Conservation (phyloP, 176 grass and related monocot species). For the Triticum turgidum region DNA sequence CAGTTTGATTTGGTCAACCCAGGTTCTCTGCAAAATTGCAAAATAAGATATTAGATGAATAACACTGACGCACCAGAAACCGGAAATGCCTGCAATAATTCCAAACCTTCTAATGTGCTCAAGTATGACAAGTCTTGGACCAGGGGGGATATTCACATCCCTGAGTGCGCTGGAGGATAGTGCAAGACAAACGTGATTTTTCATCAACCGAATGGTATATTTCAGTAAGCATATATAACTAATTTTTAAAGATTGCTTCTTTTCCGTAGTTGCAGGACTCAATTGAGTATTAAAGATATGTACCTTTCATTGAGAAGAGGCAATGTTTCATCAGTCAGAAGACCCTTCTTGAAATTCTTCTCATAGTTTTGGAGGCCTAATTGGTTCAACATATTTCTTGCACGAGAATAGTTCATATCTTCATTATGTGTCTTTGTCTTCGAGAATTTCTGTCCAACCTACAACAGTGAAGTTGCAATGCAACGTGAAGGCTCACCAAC, state of each 20-base stretch:
- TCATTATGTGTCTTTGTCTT: slow-evolving; percentile 64
- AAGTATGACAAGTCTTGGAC: slow-evolving; percentile 93
- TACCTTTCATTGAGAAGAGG: slow-evolving; percentile 89
- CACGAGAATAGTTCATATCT: slow-evolving; percentile 68
- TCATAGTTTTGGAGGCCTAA: slow-evolving; percentile 97
- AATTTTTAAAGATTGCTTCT: not conserved
- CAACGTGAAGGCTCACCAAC: not conserved
- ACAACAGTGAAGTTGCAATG: slow-evolving; percentile 16
- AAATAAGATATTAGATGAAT: slow-evolving; percentile 11
- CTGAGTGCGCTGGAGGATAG: slow-evolving; percentile 75
- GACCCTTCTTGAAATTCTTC: slow-evolving; percentile 96
- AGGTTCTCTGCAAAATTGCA: slow-evolving; percentile 55
- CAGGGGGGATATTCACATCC: slow-evolving; percentile 94
- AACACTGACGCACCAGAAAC: not conserved
- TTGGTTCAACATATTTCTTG: slow-evolving; percentile 67
- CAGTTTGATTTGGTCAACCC: slow-evolving; percentile 49
- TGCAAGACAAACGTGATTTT: not conserved
- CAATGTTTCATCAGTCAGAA: slow-evolving; percentile 85
- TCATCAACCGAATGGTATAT: not conserved
- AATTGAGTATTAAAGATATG: not conserved
- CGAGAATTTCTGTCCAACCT: slow-evolving; percentile 90
- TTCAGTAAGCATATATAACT: not conserved
- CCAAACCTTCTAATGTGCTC: slow-evolving; percentile 89
- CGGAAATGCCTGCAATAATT: not conserved
- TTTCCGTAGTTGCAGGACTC: not conserved